Evolutionary conservation across 768 basidiomycete species (phyloP).

Genomic region (Rossbeevera mucosa): DNA sequence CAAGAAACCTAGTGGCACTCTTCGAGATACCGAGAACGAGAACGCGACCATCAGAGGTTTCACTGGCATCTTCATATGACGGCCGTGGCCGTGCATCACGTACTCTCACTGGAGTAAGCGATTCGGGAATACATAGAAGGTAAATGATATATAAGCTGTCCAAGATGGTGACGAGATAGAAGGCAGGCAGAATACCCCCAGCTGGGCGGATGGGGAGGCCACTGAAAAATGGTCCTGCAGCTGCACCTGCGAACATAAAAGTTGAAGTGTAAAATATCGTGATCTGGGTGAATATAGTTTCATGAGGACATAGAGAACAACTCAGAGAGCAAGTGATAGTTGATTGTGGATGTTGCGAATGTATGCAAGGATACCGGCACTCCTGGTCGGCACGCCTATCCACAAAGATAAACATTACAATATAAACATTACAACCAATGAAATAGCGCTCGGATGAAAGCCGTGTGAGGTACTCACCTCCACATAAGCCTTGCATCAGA

Average conservation of each 20-base stretch:
- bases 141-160: conserved; percentile 48
- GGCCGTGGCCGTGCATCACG: conserved; percentile 18
- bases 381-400: conserved; percentile 47
- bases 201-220: conserved; percentile 58
- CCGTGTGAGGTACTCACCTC: conserved; percentile 47
- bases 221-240: conserved; percentile 72
- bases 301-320: background rate
- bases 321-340: conserved; percentile 25
- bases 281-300: conserved; percentile 39
- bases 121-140: conserved; percentile 70
- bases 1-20: conserved; percentile 57
- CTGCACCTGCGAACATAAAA: conserved; percentile 69
- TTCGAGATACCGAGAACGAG: conserved; percentile 31
- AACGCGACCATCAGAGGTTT: background rate
- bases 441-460: background rate
- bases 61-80: conserved; percentile 10
- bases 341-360: too few species aligned
- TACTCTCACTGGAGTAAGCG: conserved; percentile 52
- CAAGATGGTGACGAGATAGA: conserved; percentile 56
- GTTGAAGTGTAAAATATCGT: conserved; percentile 55
- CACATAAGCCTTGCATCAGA: conserved; percentile 62
- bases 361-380: conserved; percentile 60
- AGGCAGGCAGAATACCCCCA: conserved; percentile 54
- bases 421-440: background rate
- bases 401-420: conserved; percentile 1